Evolutionary conservation across 2,329 filamentous ascomycete genomes (phyloP).

Genomic region (Rasamsonia emersonii): DNA sequence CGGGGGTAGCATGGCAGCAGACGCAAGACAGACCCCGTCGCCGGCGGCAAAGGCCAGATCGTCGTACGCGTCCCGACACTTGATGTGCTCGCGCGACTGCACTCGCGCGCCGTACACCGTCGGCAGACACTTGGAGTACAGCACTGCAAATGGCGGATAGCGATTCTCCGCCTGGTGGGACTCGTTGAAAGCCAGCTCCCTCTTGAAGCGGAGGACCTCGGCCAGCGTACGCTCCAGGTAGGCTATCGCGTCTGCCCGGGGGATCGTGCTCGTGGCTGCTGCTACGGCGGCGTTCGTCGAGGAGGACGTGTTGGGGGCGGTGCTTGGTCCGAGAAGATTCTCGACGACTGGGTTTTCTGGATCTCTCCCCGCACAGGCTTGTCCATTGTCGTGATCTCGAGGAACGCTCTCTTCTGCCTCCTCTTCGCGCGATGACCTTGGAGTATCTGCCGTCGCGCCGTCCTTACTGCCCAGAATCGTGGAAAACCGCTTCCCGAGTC

Average conservation of each 20-base stretch:
- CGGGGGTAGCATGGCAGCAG: slow-evolving; percentile 72
- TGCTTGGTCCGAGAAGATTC: slow-evolving; percentile 17
- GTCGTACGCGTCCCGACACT: slow-evolving; percentile 70
- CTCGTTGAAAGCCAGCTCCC: slow-evolving; percentile 57
- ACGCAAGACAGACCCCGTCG: slow-evolving; percentile 80
- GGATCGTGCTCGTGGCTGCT: slow-evolving; percentile 38
- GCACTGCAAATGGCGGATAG: slow-evolving; percentile 73
- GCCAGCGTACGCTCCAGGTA: slow-evolving; percentile 71
- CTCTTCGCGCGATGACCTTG: slow-evolving; percentile 6
- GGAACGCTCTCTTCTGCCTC: slow-evolving; percentile 9
- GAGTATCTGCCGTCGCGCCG: slow-evolving; percentile 10
- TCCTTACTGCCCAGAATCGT: slow-evolving; percentile 18
- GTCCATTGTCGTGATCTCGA: slow-evolving; percentile 1
- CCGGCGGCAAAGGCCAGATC: slow-evolving; percentile 78
- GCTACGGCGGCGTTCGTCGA: slow-evolving; percentile 14
- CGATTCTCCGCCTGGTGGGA: slow-evolving; percentile 54
- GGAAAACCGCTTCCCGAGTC: slow-evolving; percentile 29
- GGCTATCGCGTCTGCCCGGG: slow-evolving; percentile 45
- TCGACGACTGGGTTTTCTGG: slow-evolving; percentile 22
- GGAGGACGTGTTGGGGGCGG: slow-evolving; percentile 16
- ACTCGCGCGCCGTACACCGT: slow-evolving; percentile 79
- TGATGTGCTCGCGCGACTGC: slow-evolving; percentile 62
- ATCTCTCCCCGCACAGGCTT: not conserved
- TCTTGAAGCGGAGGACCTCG: slow-evolving; percentile 65
- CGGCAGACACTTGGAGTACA: slow-evolving; percentile 80